Base-by-base conservation (phyloP, 768 basidiomycete species). In the Russula compacta region DNA sequence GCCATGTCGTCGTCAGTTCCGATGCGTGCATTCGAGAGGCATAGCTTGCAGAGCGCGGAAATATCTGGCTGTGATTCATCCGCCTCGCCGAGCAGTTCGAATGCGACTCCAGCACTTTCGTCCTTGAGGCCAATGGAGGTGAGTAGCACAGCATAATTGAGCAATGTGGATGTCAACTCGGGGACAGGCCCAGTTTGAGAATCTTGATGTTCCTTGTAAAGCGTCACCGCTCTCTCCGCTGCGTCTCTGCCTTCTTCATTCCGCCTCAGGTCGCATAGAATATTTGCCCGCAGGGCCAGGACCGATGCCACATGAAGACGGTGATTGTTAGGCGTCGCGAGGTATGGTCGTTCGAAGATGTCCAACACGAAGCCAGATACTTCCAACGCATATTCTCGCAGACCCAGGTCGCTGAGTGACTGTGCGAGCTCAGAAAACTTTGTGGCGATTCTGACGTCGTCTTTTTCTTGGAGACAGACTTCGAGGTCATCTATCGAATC, bases 351-450 rank as follows among this genome's bases (percentile, higher is more conserved):
- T 12, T 56, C 36, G 33, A 43, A 5, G 6, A 29, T 11, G 19
- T 58, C 47, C 33, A 54, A 38, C 12, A 52, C 61, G 32, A 48
- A 54, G 1, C 35, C 51, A 24, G 51, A 62, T 11, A 35, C 51
- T 12, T 33, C 39, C 42, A 53, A 53, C 7, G 61, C 61, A 17
- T 53, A 48, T 7, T 48, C 39, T 6, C 33, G 38, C 4, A 62
- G 24, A 19, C 61, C 61, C 11, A 62, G n/a, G 40, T 62, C 61
- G n/a, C 12, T 62, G 46, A 62, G 46, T 17, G 61, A 56, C 29
- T 62, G 61, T 4, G 56, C 39, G 32, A 62, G 56, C 33, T 53
- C 52, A 9, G 33, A 29, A 42, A 49, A 44, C 52, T 42, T 40
- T 11, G 6, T 39, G 5, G 56, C 46, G 14, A 62, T 42, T 33